Evolutionary conservation across 2,329 filamentous ascomycete species (phyloP).

Genomic region (Aspergillus sojae): DNA sequence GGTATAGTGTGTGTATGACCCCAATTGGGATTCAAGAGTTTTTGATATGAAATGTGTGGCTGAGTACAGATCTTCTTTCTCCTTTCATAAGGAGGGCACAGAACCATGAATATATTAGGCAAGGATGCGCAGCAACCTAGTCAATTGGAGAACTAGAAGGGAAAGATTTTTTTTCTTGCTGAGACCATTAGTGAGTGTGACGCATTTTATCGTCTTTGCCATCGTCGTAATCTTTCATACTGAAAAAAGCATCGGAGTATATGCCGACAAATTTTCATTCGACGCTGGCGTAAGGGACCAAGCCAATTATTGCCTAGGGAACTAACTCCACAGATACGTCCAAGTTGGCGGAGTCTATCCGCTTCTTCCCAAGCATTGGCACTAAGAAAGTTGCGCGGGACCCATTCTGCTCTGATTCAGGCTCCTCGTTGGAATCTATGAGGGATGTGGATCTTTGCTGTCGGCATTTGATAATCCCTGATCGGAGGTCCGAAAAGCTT

Average conservation of each 20-base stretch:
- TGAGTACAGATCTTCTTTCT: background rate
- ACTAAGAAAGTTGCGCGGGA: background rate
- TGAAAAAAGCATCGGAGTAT: conserved; percentile 10
- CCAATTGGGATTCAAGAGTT: background rate
- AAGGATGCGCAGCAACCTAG: background rate
- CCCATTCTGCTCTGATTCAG: background rate
- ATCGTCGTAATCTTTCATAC: conserved; percentile 1
- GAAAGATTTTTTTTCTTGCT: conserved; percentile 8
- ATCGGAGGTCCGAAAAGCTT: conserved; percentile 10
- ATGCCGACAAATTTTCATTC: conserved; percentile 12
- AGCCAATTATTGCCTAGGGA: background rate
- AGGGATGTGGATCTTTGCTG: conserved; percentile 8
- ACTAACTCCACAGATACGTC: background rate
- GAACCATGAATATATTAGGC: background rate
- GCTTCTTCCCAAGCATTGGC: background rate
- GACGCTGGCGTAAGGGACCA: background rate
- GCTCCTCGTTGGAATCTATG: background rate
- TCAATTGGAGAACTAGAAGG: background rate
- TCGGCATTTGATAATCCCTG: conserved; percentile 1
- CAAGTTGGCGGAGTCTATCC: background rate
- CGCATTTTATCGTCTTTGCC: background rate
- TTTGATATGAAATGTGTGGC: background rate
- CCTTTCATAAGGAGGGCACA: background rate
- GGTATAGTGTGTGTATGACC: background rate
- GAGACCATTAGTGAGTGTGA: background rate